Evolutionary conservation across 345 rosid species (phyloP).

Genomic region (Firmiana major): DNA sequence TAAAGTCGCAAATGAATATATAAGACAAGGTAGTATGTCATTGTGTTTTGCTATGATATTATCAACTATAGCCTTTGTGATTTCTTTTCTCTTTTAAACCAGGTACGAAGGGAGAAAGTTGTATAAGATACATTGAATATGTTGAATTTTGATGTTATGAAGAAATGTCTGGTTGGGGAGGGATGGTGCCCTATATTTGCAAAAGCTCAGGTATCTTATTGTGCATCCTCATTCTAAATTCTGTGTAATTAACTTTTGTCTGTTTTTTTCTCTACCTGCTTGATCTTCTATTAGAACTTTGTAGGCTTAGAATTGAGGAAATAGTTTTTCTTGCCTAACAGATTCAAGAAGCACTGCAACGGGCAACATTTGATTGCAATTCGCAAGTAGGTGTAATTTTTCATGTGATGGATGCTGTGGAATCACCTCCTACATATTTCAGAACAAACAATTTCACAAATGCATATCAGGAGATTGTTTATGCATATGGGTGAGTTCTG

Average conservation of each 20-base stretch:
- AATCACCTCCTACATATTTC: slow-evolving; percentile 93
- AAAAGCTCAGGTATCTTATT: slow-evolving; percentile 58
- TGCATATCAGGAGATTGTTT: slow-evolving; percentile 95
- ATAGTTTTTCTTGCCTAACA: slow-evolving; percentile 32
- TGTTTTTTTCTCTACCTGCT: not conserved
- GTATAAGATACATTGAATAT: slow-evolving; percentile 85
- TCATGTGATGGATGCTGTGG: slow-evolving; percentile 81
- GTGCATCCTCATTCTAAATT: slow-evolving; percentile 2
- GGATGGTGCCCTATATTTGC: slow-evolving; percentile 98
- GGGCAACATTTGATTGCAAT: slow-evolving; percentile 88
- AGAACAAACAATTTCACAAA: slow-evolving; percentile 80
- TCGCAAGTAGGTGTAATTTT: slow-evolving; percentile 93
- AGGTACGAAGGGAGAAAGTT: slow-evolving; percentile 91
- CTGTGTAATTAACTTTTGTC: not conserved
- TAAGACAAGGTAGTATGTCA: not conserved
- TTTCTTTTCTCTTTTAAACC: slow-evolving; percentile 19
- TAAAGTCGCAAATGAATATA: not conserved
- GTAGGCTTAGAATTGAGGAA: slow-evolving; percentile 15
- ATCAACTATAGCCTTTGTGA: not conserved
- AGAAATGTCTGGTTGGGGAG: slow-evolving; percentile 97
- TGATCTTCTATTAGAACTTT: slow-evolving; percentile 6
- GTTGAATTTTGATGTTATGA: slow-evolving; percentile 95
- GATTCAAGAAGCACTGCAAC: slow-evolving; percentile 90
- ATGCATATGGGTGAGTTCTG: slow-evolving; percentile 89
- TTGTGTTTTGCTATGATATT: not conserved